These are phyloP conservation scores for Persicaria tinctoria DNA, from an alignment of 148 eudicot species.

Conservation along the genomic window DNA sequence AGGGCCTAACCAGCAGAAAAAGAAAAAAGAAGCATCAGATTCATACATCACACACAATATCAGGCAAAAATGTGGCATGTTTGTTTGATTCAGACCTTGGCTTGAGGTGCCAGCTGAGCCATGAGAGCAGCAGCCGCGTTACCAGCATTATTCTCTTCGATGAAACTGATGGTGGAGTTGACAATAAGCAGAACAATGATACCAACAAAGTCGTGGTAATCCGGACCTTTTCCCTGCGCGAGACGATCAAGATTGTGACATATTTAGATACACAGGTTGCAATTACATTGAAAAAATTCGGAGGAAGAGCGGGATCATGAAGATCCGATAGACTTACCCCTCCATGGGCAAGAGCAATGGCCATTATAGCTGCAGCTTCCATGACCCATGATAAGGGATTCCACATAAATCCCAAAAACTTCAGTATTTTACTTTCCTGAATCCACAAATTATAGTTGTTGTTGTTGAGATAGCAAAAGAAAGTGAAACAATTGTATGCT, in stretches of 20 bases:
- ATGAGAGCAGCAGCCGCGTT: slow-evolving; percentile 45
- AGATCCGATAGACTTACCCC: slow-evolving; percentile 15
- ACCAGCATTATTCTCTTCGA: slow-evolving; percentile 44
- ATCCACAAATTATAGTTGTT: not conserved
- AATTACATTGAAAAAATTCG: not conserved
- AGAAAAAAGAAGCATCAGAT: slow-evolving; percentile 1
- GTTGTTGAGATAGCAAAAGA: not conserved
- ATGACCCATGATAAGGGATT: slow-evolving; percentile 47
- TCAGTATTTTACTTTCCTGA: slow-evolving; percentile 32
- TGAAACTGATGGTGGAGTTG: slow-evolving; percentile 41
- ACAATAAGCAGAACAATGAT: slow-evolving; percentile 26
- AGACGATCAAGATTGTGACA: not conserved
- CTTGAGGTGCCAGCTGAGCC: slow-evolving; percentile 37
- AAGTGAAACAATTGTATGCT: not conserved
- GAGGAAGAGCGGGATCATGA: not conserved
- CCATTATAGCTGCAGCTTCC: slow-evolving; percentile 42
- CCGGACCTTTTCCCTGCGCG: slow-evolving; percentile 32
- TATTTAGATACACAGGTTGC: not conserved
- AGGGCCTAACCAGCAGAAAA: slow-evolving; percentile 16
- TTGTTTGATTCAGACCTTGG: slow-evolving; percentile 23
- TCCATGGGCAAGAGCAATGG: slow-evolving; percentile 35
- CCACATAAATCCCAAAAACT: slow-evolving; percentile 47
- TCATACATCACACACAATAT: not conserved
- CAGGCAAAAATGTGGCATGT: not conserved
- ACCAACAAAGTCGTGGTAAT: slow-evolving; percentile 39